phyloP scores from a whole-genome alignment of 768 basidiomycete genomes.

The Kockovaella imperatae region DNA sequence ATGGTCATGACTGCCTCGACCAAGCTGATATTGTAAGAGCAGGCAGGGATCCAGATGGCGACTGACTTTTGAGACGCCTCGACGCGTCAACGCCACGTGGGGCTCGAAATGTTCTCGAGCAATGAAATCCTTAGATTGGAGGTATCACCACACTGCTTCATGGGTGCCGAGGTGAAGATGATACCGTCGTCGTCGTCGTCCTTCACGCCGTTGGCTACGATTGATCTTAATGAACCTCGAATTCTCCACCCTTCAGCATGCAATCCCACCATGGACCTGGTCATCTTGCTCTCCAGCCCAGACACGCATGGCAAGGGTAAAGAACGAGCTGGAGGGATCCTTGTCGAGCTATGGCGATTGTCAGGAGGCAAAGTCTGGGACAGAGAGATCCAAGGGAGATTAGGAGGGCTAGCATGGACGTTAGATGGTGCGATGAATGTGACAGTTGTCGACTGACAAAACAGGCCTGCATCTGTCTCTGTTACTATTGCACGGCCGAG shows the following conservation, averaged over 20 bases:
- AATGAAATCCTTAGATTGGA: too few relatives aligned
- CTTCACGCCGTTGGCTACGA: conserved; percentile 24
- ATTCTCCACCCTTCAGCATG: conserved; percentile 27
- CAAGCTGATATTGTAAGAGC: too few relatives aligned
- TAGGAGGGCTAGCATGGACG: conserved; percentile 28
- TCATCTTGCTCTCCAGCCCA: conserved; percentile 12
- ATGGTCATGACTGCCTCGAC: too few relatives aligned
- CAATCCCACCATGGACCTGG: conserved; percentile 35
- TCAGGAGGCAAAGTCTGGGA: conserved; percentile 33
- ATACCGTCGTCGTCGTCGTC: too few relatives aligned
- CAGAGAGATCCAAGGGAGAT: conserved; percentile 11
- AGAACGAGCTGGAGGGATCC: neutral
- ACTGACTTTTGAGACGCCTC: too few relatives aligned
- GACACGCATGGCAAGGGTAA: conserved; percentile 6
- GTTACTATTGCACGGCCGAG: conserved; percentile 2
- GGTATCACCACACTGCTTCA: too few relatives aligned
- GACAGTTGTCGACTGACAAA: neutral
- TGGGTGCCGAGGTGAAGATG: too few relatives aligned
- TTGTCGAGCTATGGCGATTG: conserved; percentile 12
- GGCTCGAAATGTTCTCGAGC: too few relatives aligned
- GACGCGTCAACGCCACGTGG: too few relatives aligned
- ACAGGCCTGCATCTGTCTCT: conserved; percentile 25
- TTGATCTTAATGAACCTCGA: conserved; percentile 8
- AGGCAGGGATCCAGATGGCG: too few relatives aligned
- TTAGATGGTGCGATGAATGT: conserved; percentile 15